These are phyloP conservation scores for Massarina eburnea DNA, from an alignment of 2,329 filamentous ascomycete species.

Conservation along the genomic window DNA sequence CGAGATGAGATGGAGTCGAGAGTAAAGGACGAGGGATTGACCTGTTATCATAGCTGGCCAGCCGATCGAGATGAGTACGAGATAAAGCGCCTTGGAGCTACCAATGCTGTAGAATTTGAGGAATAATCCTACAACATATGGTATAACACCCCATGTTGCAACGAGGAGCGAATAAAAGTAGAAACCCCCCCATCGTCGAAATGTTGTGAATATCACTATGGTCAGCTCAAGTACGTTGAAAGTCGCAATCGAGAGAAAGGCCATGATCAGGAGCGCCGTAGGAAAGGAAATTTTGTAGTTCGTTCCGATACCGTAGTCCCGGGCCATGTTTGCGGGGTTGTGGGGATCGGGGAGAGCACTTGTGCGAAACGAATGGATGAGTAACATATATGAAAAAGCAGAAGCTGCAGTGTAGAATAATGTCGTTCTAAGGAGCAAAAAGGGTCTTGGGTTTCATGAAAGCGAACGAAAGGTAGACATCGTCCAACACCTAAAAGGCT, in stretches of 20 bases:
- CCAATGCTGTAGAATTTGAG: slow-evolving; percentile 35
- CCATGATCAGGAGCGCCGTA: slow-evolving; percentile 9
- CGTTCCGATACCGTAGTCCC: slow-evolving; percentile 5
- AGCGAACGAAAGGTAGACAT: neutral
- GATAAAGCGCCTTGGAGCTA: slow-evolving; percentile 29
- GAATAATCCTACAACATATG: slow-evolving; percentile 47
- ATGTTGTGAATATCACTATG: slow-evolving; percentile 41
- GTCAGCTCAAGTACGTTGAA: slow-evolving; percentile 32
- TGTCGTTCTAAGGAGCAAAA: neutral
- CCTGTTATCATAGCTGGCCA: slow-evolving; percentile 63
- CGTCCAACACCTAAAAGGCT: neutral
- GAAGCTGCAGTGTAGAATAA: neutral
- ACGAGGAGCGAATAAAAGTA: slow-evolving; percentile 51
- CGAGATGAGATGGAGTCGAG: slow-evolving; percentile 41
- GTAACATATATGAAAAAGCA: neutral
- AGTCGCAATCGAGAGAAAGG: slow-evolving; percentile 19
- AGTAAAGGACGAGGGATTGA: slow-evolving; percentile 63
- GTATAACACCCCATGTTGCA: slow-evolving; percentile 45
- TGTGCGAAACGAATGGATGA: neutral
- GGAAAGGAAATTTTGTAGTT: slow-evolving; percentile 3
- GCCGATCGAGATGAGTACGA: slow-evolving; percentile 48
- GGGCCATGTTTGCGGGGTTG: neutral
- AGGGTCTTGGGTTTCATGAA: neutral
- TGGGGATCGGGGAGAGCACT: neutral
- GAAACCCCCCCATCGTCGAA: slow-evolving; percentile 45